Evolutionary conservation across 441 rosid genomes (phyloP), one percentile per base, ranked within the genome.

Genomic region (Erodium moschatum): DNA sequence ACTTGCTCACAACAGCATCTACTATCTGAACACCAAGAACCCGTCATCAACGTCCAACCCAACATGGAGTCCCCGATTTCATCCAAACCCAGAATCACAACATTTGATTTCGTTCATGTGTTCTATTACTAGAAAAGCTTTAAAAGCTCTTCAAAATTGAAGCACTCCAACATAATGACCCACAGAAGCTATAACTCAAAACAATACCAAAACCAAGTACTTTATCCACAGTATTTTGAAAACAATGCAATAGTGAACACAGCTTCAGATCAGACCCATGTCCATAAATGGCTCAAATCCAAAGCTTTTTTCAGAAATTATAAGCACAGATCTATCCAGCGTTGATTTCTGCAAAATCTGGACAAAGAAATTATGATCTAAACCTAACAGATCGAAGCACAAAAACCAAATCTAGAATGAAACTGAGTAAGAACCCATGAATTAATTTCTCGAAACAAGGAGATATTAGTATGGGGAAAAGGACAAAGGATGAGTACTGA

Each of bases 261-360:
- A 48, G 56, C 56, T 48, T n/a, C 56, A n/a, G 56, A 48, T 48
- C 18, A 48, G 9, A 48, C 56, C 56, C 56, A 48, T 48, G 16
- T 48, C 56, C 16, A 48, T 2, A 48, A 48, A 12, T 48, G 56
- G 6, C 56, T 48, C 16, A 48, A 48, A 48, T 8, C 13, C 56
- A 12, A 48, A 48, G 16, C 56, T 48, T 48, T 48, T 44, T n/a
- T n/a, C 1, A 12, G 15, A 12, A 46, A 46, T 6, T 15, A 46
- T 1, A 46, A 2, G 1, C 54, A 12, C 5, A 48, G 8, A 48
- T 48, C 58, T 50, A 50, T 15, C 58, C 58, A 1, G 4, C n/a
- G 4, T 13, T 19, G 58, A n/a, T 50, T 50, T 50, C 58, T 3
- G 27, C 27, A 24, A 24, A 24, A 24, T 24, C 27, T 24, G 27